Percentiles rank a stretch among this genome's conserved stretches.
Evolutionary conservation across 768 basidiomycete species (phyloP).

Genomic region (Obba rivulosa): DNA sequence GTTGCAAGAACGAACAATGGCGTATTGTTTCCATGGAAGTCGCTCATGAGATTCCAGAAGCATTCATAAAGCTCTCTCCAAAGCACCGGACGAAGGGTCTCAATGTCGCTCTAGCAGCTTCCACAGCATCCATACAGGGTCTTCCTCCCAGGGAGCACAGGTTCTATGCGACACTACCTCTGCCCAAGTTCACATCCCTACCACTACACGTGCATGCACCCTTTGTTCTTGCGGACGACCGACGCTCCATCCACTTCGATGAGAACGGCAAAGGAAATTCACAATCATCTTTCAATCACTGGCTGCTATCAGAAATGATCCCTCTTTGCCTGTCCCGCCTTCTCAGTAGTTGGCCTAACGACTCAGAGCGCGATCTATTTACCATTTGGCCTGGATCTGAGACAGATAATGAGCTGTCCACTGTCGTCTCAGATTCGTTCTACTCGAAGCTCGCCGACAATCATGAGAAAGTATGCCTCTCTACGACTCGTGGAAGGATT

Average conservation of each 20-base stretch:
- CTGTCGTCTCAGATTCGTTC: background rate
- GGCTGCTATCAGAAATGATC: conserved; percentile 33
- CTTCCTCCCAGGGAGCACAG: conserved; percentile 13
- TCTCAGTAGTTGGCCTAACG: conserved; percentile 27
- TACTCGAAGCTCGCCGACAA: background rate
- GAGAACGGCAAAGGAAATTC: conserved; percentile 19
- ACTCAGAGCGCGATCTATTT: conserved; percentile 16
- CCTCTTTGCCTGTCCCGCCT: conserved; percentile 36
- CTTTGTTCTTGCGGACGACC: conserved; percentile 42
- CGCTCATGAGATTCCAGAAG: background rate
- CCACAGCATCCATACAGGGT: background rate
- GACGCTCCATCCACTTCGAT: conserved; percentile 39
- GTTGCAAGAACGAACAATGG: background rate
- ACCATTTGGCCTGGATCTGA: conserved; percentile 33
- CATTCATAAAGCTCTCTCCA: conserved; percentile 6
- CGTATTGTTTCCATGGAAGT: background rate
- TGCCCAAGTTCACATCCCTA: conserved; percentile 33
- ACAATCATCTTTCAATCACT: conserved; percentile 37
- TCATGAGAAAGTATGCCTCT: background rate
- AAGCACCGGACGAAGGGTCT: conserved; percentile 24
- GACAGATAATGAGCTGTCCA: conserved; percentile 1
- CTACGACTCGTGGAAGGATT: background rate
- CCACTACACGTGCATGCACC: conserved; percentile 44
- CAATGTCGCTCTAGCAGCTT: conserved; percentile 28
- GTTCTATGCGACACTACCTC: conserved; percentile 42